Percentiles rank a stretch among this genome's conserved stretches.
phyloP scores from a whole-genome alignment of 2,329 filamentous ascomycete genomes.

The Pseudodiploospora longispora region DNA sequence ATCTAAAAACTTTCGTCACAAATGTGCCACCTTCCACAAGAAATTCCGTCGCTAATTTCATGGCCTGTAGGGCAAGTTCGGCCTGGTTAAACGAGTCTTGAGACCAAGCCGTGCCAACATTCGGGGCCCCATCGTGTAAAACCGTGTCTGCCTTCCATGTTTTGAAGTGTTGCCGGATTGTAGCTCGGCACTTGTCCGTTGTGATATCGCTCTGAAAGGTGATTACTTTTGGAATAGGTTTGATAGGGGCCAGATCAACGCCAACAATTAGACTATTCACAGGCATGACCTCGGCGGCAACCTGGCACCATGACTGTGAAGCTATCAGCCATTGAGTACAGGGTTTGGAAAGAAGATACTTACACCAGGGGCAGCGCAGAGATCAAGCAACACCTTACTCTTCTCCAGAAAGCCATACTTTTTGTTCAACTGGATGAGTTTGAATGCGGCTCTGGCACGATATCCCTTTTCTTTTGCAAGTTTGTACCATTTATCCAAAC shows the following conservation, averaged over 20 bases:
- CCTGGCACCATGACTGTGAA: slow-evolving; percentile 81
- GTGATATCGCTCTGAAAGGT: slow-evolving; percentile 98
- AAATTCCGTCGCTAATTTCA: slow-evolving; percentile 94
- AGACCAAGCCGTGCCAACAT: slow-evolving; percentile 95
- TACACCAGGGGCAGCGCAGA: slow-evolving; percentile 92
- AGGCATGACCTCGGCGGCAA: slow-evolving; percentile 93
- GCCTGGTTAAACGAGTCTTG: slow-evolving; percentile 98
- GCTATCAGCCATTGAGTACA: background rate
- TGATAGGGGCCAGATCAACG: slow-evolving; percentile 91
- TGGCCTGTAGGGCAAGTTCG: slow-evolving; percentile 78
- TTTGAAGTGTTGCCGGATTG: slow-evolving; percentile 82
- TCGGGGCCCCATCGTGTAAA: slow-evolving; percentile 92
- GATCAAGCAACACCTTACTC: slow-evolving; percentile 91
- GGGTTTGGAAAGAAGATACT: slow-evolving; percentile 20
- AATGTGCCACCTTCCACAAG: slow-evolving; percentile 83
- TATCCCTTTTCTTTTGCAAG: slow-evolving; percentile 98
- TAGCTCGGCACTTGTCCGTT: slow-evolving; percentile 88
- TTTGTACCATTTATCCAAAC: slow-evolving; percentile 98
- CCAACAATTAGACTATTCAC: slow-evolving; percentile 82
- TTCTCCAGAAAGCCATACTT: slow-evolving; percentile 98
- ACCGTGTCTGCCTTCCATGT: slow-evolving; percentile 95
- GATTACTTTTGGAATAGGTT: slow-evolving; percentile 87
- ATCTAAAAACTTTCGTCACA: slow-evolving; percentile 95
- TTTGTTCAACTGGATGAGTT: slow-evolving; percentile 96
- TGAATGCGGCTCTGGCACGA: slow-evolving; percentile 91